These are phyloP conservation scores for Cunninghamia lanceolata DNA, from an alignment of 75 land plant species.

Conservation along the genomic window DNA sequence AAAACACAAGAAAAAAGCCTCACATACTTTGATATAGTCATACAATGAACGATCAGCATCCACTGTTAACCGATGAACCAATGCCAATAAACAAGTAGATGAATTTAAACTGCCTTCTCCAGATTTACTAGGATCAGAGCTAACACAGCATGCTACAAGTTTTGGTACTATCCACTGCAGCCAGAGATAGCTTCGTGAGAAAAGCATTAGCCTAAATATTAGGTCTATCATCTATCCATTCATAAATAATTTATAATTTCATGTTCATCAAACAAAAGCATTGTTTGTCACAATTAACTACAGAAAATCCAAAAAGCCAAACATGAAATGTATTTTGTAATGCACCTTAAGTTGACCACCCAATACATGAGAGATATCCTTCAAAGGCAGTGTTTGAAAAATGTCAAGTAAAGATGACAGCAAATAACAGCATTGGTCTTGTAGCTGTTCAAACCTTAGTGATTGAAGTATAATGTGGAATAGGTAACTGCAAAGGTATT, in stretches of 20 bases:
- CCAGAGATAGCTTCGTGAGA: neutral
- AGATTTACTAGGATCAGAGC: constrained; percentile 17
- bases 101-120: neutral
- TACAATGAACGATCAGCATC: constrained; percentile 56
- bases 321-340: neutral
- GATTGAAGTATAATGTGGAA: constrained; percentile 74
- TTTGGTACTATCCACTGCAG: constrained; percentile 75
- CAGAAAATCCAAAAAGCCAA: neutral
- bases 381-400: constrained; percentile 28
- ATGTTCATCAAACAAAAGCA: neutral
- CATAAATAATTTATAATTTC: neutral
- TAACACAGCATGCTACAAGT: constrained; percentile 65
- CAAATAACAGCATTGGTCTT: constrained; percentile 72
- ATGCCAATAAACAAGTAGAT: constrained; percentile 38
- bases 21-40: constrained; percentile 61
- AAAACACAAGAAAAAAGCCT: neutral
- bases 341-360: constrained; percentile 88
- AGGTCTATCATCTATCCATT: neutral
- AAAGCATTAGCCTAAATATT: neutral
- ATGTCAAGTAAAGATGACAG: constrained; percentile 48
- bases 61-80: constrained; percentile 73
- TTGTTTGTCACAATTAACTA: neutral
- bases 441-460: constrained; percentile 43
- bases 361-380: constrained; percentile 35
- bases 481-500: constrained; percentile 66